These are phyloP conservation scores for Dactylis glomerata DNA, from an alignment of 176 grass and related monocot species.

Conservation along the genomic window DNA sequence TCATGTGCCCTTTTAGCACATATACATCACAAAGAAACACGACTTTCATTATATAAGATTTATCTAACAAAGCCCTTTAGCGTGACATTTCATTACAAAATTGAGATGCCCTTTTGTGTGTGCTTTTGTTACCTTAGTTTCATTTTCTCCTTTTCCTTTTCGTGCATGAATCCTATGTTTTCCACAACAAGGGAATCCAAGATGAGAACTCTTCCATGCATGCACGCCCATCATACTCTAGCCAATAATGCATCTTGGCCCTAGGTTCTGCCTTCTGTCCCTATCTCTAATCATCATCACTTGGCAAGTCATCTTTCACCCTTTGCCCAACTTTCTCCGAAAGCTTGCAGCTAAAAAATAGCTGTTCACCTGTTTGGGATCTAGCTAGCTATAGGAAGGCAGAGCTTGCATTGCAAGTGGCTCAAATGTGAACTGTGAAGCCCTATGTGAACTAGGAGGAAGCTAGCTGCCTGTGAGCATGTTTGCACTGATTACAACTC, in stretches of 20 bases:
- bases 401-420: slow-evolving; percentile 23
- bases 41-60: background rate
- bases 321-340: slow-evolving; percentile 36
- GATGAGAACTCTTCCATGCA: slow-evolving; percentile 18
- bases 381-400: slow-evolving; percentile 25
- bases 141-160: background rate
- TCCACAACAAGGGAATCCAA: slow-evolving; percentile 36
- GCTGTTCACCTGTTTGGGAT: slow-evolving; percentile 18
- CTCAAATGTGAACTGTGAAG: slow-evolving; percentile 30
- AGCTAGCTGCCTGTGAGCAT: slow-evolving; percentile 7
- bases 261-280: slow-evolving; percentile 31
- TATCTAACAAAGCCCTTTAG: background rate
- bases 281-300: slow-evolving; percentile 19
- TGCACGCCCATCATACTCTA: background rate
- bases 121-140: background rate
- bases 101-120: background rate
- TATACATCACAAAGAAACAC: background rate
- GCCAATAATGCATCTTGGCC: slow-evolving; percentile 37
- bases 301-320: slow-evolving; percentile 18
- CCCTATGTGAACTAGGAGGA: slow-evolving; percentile 6
- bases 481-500: background rate
- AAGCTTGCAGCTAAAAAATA: slow-evolving; percentile 25
- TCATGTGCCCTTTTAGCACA: background rate
- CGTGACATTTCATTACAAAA: background rate
- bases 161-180: slow-evolving; percentile 29